phyloP scores from a whole-genome alignment of 192 early-diverging fungal species.

The Mortierella hygrophila region DNA sequence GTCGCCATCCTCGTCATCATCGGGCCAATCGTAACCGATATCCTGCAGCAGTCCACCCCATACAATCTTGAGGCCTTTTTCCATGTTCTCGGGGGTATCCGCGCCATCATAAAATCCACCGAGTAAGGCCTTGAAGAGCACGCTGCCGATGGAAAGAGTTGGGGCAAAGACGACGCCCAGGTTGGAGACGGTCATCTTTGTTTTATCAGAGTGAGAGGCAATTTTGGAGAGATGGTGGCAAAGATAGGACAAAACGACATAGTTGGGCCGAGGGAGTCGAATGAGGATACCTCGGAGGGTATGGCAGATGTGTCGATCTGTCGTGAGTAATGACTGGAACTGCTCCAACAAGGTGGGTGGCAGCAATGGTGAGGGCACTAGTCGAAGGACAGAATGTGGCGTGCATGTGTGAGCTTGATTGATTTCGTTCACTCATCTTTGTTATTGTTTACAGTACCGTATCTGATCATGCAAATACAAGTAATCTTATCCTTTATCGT shows the following conservation, averaged over 20 bases:
- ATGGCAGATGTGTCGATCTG: constrained; percentile 50
- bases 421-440: not conserved
- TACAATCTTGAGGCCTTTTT: constrained; percentile 48
- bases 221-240: constrained; percentile 68
- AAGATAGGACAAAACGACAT: constrained; percentile 58
- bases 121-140: constrained; percentile 67
- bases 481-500: not conserved
- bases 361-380: constrained; percentile 42
- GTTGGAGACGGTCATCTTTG: constrained; percentile 72
- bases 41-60: constrained; percentile 37
- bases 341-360: constrained; percentile 35
- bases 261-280: constrained; percentile 52
- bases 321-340: constrained; percentile 35
- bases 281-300: constrained; percentile 39
- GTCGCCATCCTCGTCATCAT: constrained; percentile 17
- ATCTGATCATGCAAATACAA: not conserved
- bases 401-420: not conserved
- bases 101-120: constrained; percentile 45
- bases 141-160: constrained; percentile 66
- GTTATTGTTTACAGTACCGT: not conserved
- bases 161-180: constrained; percentile 74
- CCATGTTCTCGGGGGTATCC: constrained; percentile 38
- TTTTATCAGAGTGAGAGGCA: constrained; percentile 58
- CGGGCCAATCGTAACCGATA: constrained; percentile 9
- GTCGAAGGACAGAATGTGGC: not conserved